Conservation (phyloP, 2,329 filamentous ascomycete species). For the Fusarium temperatum region DNA sequence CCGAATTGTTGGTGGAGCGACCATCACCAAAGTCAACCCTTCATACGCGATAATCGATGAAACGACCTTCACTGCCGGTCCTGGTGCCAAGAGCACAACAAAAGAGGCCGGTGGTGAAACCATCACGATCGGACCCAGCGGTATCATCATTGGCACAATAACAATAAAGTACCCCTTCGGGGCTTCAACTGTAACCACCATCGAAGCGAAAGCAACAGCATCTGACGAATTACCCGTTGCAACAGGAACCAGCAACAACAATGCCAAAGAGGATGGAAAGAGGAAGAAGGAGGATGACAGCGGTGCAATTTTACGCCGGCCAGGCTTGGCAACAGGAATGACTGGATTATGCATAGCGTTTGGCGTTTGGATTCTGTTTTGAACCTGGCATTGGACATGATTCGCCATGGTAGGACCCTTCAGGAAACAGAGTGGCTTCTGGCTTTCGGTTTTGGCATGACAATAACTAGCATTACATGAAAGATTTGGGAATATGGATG, state of each 20-base stretch:
- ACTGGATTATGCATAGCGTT: conserved; percentile 50
- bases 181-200: conserved; percentile 52
- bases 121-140: conserved; percentile 60
- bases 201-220: conserved; percentile 46
- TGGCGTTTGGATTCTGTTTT: conserved; percentile 51
- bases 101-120: conserved; percentile 60
- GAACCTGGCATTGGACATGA: conserved; percentile 6
- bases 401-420: not conserved
- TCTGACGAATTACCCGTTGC: conserved; percentile 34
- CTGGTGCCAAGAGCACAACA: conserved; percentile 53
- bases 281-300: conserved; percentile 36
- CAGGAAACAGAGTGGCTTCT: not conserved
- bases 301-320: conserved; percentile 7
- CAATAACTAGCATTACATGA: not conserved
- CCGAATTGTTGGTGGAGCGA: conserved; percentile 62
- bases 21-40: conserved; percentile 59
- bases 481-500: not conserved
- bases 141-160: conserved; percentile 58
- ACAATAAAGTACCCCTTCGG: conserved; percentile 58
- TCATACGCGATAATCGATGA: conserved; percentile 60
- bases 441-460: not conserved
- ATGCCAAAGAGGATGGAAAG: conserved; percentile 36
- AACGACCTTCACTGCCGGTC: conserved; percentile 61
- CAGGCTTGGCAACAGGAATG: conserved; percentile 30
- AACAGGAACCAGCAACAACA: conserved; percentile 38